Evolutionary conservation across 306 rosid genomes (phyloP), one percentile per base, ranked within the genome.

Genomic region (Neltuma alba): DNA sequence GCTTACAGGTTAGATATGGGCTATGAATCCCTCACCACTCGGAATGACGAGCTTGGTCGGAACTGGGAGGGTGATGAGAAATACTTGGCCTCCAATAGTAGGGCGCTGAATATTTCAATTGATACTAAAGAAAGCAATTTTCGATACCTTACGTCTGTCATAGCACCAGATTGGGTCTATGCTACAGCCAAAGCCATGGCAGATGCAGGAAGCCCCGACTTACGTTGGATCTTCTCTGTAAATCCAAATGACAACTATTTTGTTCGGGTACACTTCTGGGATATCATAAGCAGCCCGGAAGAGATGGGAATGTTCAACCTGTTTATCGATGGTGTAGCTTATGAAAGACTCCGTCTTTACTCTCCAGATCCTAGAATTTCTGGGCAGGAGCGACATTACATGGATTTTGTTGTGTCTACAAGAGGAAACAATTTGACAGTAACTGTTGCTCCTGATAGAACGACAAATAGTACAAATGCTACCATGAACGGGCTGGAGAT

Each of bases 401-500:
- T 72, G 66, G 98, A 94, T 76, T 92, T 84, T 31, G 84, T 94
- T 74, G 10, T 80, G 93, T 60, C 90, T 14, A 77, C 89, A 6
- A 85, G 61, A 0, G 81, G 87, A 6, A 41, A 62, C 54, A 89
- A 82, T 70, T 88, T 94, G 90, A 91, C 92, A 2, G 90, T 94
- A 25, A 94, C 97, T 60, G 91, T 94, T 31, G 94, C 94, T 72
- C 98, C 97, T 14, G 97, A 91, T 86, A 55, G 84, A n/a, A 20
- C 45, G 84, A 87, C 93, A 21, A 91, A 87, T 58, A 42, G 62
- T n/a, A 72, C 78, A 7, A 88, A 89, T 79, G 99, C 97, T 37
- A 89, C 88, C 63, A 61, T 94, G 89, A 94, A 87, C 70, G 98
- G 98, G 42, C 75, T 92, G 74, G 98, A 92, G 91, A 75, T 94